Base-by-base conservation (phyloP, 495 filamentous ascomycete species). In the Elasticomyces elasticus region DNA sequence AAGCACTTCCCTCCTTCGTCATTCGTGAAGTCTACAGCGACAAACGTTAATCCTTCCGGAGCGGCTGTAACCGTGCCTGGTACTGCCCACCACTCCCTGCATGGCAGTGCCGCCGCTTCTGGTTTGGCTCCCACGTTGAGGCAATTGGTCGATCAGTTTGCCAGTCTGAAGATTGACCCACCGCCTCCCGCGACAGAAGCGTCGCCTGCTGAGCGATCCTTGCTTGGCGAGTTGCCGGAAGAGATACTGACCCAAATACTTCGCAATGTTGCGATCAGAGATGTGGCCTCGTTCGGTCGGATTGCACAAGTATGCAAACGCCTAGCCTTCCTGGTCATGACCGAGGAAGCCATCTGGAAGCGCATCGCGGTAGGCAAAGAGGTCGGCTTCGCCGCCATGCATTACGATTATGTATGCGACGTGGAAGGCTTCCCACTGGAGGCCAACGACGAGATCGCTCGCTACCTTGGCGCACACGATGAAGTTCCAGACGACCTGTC, bases 301-400 rank as follows among this genome's bases (percentile, higher is more conserved):
- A 76, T 89, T 48, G 73, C 88, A 0, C 78, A 82, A 38, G 91
- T 95, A 0, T 96, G 92, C 72, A 91, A 87, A 64, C 77, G 84
- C 4, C 71, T 98, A 25, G 88, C 92, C 35, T 95, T 83, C 64
- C 76, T 95, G 25, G 87, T 94, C 19, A 67, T 78, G 1, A 86
- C 84, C 44, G 90, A 97, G 62, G 86, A 96, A 54, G 74, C 76
- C n/a, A 86, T 95, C 59, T 98, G 92, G 92, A 84, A 79, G 58
- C 80, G 82, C 37, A 65, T 96, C 6, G 88, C 85, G 54, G 66
- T 83, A 24, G 80, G 79, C 1, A 54, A 61, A 10, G 78, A 90
- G 65, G 81, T 87, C 60, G 90, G 89, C 26, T 87, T 97, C 68
- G 77, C 66, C 22, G 78, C 79, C 20, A 95, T 96, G 88, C 84